phyloP scores from a whole-genome alignment of 148 eudicot genomes.

The Nyssa sinensis region DNA sequence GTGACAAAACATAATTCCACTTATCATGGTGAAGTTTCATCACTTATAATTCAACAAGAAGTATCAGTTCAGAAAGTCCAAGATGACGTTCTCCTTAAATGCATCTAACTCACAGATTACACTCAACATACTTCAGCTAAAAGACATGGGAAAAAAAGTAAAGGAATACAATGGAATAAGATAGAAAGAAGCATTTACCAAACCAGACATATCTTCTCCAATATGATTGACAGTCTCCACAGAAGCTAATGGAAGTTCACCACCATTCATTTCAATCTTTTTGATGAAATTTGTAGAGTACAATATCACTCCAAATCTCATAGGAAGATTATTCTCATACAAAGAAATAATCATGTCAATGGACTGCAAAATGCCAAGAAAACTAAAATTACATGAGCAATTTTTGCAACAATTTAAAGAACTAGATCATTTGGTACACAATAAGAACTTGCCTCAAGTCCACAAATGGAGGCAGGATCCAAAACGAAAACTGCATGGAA shows the following conservation, averaged over 20 bases:
- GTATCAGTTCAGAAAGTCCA: background rate
- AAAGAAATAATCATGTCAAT: conserved; percentile 61
- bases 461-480: conserved; percentile 87
- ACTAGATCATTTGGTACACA: conserved; percentile 6
- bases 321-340: conserved; percentile 89
- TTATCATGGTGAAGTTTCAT: background rate
- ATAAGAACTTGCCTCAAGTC: conserved; percentile 79
- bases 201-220: conserved; percentile 70
- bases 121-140: background rate
- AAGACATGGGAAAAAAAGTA: background rate
- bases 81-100: background rate
- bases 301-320: conserved; percentile 84
- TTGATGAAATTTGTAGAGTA: conserved; percentile 62
- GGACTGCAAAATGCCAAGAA: conserved; percentile 43
- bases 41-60: background rate
- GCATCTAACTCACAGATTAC: background rate
- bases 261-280: conserved; percentile 50
- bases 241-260: conserved; percentile 39
- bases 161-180: background rate
- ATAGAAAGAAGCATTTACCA: conserved; percentile 44
- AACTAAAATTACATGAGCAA: conserved; percentile 11
- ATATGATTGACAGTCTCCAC: conserved; percentile 21
- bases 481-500: conserved; percentile 82
- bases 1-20: background rate
- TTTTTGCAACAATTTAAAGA: conserved; percentile 5